Evolutionary conservation across 2,329 filamentous ascomycete species (phyloP).

Genomic region (Beauveria medogensis): DNA sequence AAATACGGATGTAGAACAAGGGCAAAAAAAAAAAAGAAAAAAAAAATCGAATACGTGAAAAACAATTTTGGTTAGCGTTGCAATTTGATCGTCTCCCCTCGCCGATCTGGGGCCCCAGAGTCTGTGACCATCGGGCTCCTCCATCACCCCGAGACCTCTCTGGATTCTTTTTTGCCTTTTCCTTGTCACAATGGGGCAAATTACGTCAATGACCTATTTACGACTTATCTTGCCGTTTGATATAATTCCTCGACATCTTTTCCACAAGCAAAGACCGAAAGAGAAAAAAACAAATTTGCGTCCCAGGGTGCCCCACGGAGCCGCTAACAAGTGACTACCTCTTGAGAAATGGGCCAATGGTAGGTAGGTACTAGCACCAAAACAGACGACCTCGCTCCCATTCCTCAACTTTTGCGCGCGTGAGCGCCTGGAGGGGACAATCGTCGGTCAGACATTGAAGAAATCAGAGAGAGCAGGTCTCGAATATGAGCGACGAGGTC

Average conservation of each 20-base stretch:
- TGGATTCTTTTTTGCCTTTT: too few relatives aligned
- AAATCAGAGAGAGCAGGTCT: neutral
- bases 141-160: neutral
- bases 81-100: neutral
- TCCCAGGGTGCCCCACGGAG: too few relatives aligned
- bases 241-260: neutral
- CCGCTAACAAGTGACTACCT: too few relatives aligned
- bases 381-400: too few relatives aligned
- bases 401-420: too few relatives aligned
- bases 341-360: too few relatives aligned
- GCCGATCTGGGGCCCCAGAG: neutral
- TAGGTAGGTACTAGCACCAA: too few relatives aligned
- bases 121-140: neutral
- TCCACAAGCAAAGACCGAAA: too few relatives aligned
- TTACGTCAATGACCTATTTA: neutral
- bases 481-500: neutral
- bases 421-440: too few relatives aligned
- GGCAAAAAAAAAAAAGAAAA: neutral
- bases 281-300: too few relatives aligned
- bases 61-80: neutral
- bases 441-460: too few relatives aligned
- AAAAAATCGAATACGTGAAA: neutral
- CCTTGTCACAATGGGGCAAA: neutral
- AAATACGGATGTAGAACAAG: neutral
- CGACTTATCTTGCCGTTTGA: neutral